Evolutionary conservation across 2,329 filamentous ascomycete species (phyloP).

Genomic region (Neopestalotiopsis sp.): DNA sequence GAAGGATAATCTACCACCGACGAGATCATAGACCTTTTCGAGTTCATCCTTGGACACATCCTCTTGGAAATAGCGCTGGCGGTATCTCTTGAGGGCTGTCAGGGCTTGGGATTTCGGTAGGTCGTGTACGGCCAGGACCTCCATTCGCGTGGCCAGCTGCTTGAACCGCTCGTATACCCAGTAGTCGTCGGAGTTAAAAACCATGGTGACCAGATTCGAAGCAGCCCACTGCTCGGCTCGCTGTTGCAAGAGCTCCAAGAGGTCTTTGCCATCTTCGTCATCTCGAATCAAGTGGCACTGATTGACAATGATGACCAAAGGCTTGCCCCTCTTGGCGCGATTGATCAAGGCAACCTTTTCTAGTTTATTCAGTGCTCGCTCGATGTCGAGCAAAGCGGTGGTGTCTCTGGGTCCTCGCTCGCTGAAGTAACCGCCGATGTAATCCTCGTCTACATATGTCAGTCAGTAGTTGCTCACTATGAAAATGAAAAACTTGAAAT

Average conservation of each 20-base stretch:
- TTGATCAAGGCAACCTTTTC: conserved; percentile 89
- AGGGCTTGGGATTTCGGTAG: conserved; percentile 81
- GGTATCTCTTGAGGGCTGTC: conserved; percentile 77
- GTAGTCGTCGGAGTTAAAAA: conserved; percentile 97
- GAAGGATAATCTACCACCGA: conserved; percentile 88
- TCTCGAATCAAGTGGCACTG: conserved; percentile 90
- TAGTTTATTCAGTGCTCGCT: conserved; percentile 95
- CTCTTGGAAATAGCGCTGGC: conserved; percentile 78
- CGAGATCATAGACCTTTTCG: conserved; percentile 80
- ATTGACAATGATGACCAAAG: conserved; percentile 93
- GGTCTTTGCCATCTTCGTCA: conserved; percentile 89
- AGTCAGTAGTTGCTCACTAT: background rate
- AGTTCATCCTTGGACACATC: conserved; percentile 59
- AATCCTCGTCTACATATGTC: conserved; percentile 93
- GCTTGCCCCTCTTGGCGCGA: conserved; percentile 65
- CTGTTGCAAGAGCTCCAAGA: conserved; percentile 94
- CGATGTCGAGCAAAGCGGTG: conserved; percentile 91
- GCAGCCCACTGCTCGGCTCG: conserved; percentile 97
- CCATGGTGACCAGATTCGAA: conserved; percentile 84
- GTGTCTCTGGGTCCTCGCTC: conserved; percentile 92
- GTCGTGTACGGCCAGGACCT: conserved; percentile 86
- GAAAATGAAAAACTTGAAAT: background rate
- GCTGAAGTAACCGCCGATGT: conserved; percentile 94
- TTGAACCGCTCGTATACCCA: conserved; percentile 98
- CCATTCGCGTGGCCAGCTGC: conserved; percentile 91